Evolutionary conservation across 208 protist genomes (phyloP).

Genomic region (Polymyxa betae): DNA sequence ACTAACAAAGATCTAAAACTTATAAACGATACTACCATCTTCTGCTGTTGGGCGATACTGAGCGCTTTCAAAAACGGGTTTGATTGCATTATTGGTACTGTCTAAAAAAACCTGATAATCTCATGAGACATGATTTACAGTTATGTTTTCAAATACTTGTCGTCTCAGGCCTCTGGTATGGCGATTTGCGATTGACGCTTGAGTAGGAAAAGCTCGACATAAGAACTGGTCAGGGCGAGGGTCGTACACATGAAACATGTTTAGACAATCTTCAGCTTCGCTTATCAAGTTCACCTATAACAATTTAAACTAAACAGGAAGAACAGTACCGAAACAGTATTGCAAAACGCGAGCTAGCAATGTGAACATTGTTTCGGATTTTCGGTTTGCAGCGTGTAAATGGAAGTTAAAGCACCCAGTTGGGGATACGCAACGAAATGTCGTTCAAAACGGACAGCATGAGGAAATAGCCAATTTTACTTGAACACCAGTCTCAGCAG

Average conservation of each 20-base stretch:
- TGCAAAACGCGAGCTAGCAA: too few relatives aligned
- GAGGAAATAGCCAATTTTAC: too few relatives aligned
- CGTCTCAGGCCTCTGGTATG: neutral
- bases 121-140: neutral
- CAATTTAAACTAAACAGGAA: too few relatives aligned
- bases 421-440: too few relatives aligned
- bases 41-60: neutral
- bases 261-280: neutral
- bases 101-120: neutral
- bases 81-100: neutral
- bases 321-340: too few relatives aligned
- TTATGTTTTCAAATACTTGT: neutral
- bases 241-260: neutral
- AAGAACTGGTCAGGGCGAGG: slow-evolving; percentile 18
- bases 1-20: neutral
- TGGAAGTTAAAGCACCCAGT: too few relatives aligned
- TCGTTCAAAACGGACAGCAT: too few relatives aligned
- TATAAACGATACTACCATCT: neutral
- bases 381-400: too few relatives aligned
- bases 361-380: too few relatives aligned
- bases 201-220: neutral
- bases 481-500: neutral
- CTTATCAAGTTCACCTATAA: neutral
- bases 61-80: neutral
- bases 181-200: neutral